Conservation (phyloP, 2,329 filamentous ascomycete species). For the Arthrobotrys sphaeroides region DNA sequence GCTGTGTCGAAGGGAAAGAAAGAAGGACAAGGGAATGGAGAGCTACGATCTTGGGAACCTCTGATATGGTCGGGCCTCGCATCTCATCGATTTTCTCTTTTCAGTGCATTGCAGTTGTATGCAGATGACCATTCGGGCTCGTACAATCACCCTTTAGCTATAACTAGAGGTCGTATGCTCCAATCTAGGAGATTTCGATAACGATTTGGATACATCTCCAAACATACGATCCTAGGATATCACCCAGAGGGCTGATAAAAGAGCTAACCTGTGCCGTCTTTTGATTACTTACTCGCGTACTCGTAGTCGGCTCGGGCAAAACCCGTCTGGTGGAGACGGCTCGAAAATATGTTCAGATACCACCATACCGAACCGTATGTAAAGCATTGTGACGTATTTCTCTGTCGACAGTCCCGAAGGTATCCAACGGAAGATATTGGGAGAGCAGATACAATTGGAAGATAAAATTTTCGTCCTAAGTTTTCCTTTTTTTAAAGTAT, state of each 20-base stretch:
- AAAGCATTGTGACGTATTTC: conserved; percentile 52
- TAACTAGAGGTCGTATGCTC: conserved; percentile 20
- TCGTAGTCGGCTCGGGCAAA: conserved; percentile 26
- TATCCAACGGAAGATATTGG: conserved; percentile 44
- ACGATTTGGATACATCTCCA: not conserved
- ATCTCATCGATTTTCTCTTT: conserved; percentile 54
- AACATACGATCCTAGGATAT: not conserved
- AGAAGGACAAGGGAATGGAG: conserved; percentile 18
- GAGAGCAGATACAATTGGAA: conserved; percentile 50
- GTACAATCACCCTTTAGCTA: conserved; percentile 45
- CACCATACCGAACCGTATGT: conserved; percentile 20
- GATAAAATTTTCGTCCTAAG: conserved; percentile 49
- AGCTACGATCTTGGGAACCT: conserved; percentile 41
- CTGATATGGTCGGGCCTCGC: conserved; percentile 46
- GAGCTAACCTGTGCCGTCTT: conserved; percentile 29
- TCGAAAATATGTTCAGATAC: conserved; percentile 12
- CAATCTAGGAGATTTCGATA: conserved; percentile 36
- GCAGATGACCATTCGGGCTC: conserved; percentile 37
- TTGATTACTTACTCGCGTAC: conserved; percentile 22
- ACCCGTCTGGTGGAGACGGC: conserved; percentile 37
- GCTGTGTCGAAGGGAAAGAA: conserved; percentile 32
- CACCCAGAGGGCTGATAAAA: conserved; percentile 3
- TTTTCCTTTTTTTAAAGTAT: conserved; percentile 50
- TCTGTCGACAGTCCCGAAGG: conserved; percentile 12
- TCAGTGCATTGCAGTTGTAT: conserved; percentile 53